Conservation (phyloP, 163 green algal genomes). For the Coccomyxa subellipsoidea region DNA sequence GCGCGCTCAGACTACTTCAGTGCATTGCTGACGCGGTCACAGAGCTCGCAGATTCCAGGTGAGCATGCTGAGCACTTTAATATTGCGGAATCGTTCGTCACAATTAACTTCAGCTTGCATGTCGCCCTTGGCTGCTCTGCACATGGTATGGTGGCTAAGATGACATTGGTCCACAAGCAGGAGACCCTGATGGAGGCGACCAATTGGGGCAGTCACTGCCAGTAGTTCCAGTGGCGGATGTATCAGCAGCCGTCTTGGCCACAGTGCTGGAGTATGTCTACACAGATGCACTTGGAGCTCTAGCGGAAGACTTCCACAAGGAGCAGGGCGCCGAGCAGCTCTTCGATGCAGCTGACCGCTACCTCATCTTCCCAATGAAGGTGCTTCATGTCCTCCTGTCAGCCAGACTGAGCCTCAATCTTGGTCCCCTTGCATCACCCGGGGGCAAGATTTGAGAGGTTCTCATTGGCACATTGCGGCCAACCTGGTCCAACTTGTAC, state of each 20-base stretch:
- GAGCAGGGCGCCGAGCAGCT: conserved; percentile 16
- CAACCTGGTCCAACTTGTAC: too few species aligned
- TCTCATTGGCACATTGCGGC: too few species aligned
- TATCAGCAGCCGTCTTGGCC: conserved; percentile 16
- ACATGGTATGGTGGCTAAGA: not conserved
- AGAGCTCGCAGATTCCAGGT: not conserved
- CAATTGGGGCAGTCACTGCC: not conserved
- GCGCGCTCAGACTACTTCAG: conserved; percentile 32
- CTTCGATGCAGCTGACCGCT: conserved; percentile 31
- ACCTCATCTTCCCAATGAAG: conserved; percentile 34
- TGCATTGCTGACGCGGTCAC: conserved; percentile 19
- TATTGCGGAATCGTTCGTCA: too few species aligned
- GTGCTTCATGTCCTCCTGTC: not conserved
- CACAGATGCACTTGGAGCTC: conserved; percentile 12
- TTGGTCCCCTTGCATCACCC: too few species aligned
- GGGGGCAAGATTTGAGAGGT: too few species aligned
- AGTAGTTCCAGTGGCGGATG: not conserved
- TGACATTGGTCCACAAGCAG: too few species aligned
- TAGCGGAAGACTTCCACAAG: conserved; percentile 4
- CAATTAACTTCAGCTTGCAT: too few species aligned
- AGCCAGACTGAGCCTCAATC: not conserved
- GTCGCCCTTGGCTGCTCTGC: too few species aligned
- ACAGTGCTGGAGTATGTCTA: conserved; percentile 27
- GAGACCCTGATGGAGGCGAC: not conserved
- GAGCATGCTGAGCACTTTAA: not conserved